phyloP scores from a whole-genome alignment of 164 flowering plant genomes.

The Santalum album region DNA sequence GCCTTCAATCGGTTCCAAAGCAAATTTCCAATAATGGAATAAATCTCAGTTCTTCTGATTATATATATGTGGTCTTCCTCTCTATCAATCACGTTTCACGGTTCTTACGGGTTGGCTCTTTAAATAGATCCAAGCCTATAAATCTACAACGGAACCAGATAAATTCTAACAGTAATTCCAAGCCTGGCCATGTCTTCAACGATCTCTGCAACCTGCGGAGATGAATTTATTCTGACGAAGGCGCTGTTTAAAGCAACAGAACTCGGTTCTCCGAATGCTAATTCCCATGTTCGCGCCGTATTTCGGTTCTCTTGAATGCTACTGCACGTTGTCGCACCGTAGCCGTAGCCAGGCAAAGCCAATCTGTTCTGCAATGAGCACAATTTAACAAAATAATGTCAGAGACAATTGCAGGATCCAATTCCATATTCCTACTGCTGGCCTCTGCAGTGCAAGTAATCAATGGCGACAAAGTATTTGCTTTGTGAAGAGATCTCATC shows the following conservation, averaged over 20 bases:
- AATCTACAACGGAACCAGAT: constrained; percentile 40
- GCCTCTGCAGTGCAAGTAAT: constrained; percentile 33
- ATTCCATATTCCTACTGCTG: constrained; percentile 18
- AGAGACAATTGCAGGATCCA: constrained; percentile 39
- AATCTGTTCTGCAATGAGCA: constrained; percentile 22
- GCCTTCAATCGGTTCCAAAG: no score
- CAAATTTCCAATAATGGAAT: no score
- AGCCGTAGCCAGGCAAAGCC: constrained; percentile 60
- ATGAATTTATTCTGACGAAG: constrained; percentile 37
- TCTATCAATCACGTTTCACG: no score
- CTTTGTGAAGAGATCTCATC: constrained; percentile 34
- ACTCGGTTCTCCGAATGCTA: constrained; percentile 35
- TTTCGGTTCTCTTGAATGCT: no score
- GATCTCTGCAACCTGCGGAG: constrained; percentile 33
- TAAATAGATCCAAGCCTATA: constrained; percentile 66
- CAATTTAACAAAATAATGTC: constrained; percentile 41
- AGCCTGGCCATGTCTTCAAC: constrained; percentile 41
- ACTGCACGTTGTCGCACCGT: no score
- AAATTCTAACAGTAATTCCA: constrained; percentile 46
- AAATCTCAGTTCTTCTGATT: no score
- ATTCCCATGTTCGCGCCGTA: constrained; percentile 32
- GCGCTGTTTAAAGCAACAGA: constrained; percentile 51
- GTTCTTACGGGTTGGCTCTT: no score
- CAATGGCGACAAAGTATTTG: constrained; percentile 48
- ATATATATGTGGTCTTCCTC: no score